These are phyloP conservation scores for Xylariaceae sp. DNA, from an alignment of 2,329 filamentous ascomycete genomes.

Conservation along the genomic window DNA sequence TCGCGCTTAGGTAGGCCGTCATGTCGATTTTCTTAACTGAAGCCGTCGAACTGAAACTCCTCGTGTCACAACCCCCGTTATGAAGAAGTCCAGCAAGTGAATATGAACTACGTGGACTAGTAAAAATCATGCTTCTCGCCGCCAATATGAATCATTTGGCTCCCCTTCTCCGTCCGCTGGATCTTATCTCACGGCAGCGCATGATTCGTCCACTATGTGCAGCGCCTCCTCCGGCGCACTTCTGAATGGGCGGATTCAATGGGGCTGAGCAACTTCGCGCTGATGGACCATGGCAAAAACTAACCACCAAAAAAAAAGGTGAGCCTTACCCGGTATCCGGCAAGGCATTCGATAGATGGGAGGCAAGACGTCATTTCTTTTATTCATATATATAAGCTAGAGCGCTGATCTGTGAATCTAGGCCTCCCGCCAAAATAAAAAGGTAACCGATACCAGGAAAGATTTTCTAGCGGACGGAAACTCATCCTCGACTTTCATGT, in stretches of 20 bases:
- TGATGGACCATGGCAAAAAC: slow-evolving; percentile 9
- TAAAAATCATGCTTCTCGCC: not conserved
- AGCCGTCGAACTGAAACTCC: not conserved
- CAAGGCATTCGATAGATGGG: not conserved
- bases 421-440: not conserved
- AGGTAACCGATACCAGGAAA: not conserved
- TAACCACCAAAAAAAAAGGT: not conserved
- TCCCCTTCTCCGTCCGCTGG: slow-evolving; percentile 2
- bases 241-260: not conserved
- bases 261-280: slow-evolving; percentile 12
- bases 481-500: not conserved
- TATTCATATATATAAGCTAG: not conserved
- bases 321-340: not conserved
- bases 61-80: not conserved
- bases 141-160: slow-evolving; percentile 1
- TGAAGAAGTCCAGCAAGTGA: not conserved
- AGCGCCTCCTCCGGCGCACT: slow-evolving; percentile 1
- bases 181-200: not conserved
- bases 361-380: not conserved
- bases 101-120: not conserved
- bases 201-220: slow-evolving; percentile 12
- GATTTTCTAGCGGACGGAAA: not conserved
- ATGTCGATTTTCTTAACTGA: not conserved
- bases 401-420: not conserved
- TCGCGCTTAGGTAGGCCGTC: not conserved